Evolutionary conservation across 179 eudicot species (phyloP).

Genomic region (Nepenthes alata): DNA sequence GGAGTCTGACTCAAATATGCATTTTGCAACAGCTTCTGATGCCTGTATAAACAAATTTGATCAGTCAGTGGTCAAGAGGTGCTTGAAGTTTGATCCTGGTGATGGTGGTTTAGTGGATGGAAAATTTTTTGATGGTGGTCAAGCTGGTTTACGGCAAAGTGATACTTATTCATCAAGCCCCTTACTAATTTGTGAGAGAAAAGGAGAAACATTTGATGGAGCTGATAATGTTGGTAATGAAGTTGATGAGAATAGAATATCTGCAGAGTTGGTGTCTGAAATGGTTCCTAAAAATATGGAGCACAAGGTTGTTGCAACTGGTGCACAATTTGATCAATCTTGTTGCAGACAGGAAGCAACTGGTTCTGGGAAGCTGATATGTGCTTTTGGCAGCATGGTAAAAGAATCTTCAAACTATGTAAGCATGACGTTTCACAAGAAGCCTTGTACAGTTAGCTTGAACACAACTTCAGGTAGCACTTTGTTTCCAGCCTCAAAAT

Average conservation of each 20-base stretch:
- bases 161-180: constrained; percentile 11
- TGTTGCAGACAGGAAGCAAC: constrained; percentile 10
- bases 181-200: constrained; percentile 5
- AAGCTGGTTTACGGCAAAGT: constrained; percentile 1
- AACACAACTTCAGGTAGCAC: constrained; percentile 9
- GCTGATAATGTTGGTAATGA: constrained; percentile 14
- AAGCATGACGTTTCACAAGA: constrained; percentile 40
- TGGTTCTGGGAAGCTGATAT: constrained; percentile 9
- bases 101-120: constrained; percentile 5
- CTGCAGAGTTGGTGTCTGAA: constrained; percentile 8
- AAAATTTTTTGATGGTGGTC: constrained; percentile 1
- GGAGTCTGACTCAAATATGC: constrained; percentile 8
- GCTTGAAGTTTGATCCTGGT: constrained; percentile 10
- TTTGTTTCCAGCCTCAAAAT: neutral
- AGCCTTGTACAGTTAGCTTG: constrained; percentile 36
- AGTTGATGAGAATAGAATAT: constrained; percentile 10
- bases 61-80: constrained; percentile 5
- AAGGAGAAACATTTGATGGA: constrained; percentile 8
- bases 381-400: constrained; percentile 11
- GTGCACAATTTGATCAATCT: constrained; percentile 10
- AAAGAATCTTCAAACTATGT: constrained; percentile 13
- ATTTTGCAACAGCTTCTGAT: constrained; percentile 6
- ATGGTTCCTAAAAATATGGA: constrained; percentile 17
- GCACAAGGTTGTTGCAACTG: constrained; percentile 11
- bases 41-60: constrained; percentile 6